Evolutionary conservation across 345 rosid species (phyloP).

Genomic region (Syzygium jambos): DNA sequence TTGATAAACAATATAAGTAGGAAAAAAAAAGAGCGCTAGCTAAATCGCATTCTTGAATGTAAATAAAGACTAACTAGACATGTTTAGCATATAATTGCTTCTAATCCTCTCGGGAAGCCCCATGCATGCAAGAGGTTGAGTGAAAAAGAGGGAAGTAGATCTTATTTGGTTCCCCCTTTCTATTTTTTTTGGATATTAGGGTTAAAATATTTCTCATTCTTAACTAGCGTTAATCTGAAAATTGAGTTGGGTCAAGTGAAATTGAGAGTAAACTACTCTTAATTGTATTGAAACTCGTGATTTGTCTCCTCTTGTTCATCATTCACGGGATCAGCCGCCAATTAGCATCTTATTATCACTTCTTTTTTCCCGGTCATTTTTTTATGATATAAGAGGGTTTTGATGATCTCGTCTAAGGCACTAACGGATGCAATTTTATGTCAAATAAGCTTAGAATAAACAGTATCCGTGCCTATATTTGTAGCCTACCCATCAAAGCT

Average conservation of each 20-base stretch:
- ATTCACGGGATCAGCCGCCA: not conserved
- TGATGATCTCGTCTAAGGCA: not conserved
- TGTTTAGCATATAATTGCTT: not conserved
- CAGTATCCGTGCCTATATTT: not conserved
- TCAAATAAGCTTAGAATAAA: not conserved
- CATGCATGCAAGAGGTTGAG: not conserved
- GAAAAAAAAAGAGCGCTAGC: not conserved
- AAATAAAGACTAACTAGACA: not conserved
- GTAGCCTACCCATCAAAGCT: not conserved
- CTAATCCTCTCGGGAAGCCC: not conserved
- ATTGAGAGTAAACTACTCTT: not conserved
- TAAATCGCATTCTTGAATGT: not conserved
- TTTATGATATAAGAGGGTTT: not conserved
- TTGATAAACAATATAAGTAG: not conserved
- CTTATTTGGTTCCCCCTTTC: not conserved
- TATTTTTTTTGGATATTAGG: not conserved
- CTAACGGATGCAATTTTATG: not conserved
- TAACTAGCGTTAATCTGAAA: not conserved
- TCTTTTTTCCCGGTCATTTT: not conserved
- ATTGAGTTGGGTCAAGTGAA: not conserved
- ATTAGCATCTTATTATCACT: not conserved
- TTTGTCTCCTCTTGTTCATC: not conserved
- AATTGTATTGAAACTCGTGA: not conserved
- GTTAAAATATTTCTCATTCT: not conserved
- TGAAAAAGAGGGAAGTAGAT: not conserved